These are phyloP conservation scores for Gracilaria domingensis DNA, from an alignment of 23 red algal species.

Conservation along the genomic window DNA sequence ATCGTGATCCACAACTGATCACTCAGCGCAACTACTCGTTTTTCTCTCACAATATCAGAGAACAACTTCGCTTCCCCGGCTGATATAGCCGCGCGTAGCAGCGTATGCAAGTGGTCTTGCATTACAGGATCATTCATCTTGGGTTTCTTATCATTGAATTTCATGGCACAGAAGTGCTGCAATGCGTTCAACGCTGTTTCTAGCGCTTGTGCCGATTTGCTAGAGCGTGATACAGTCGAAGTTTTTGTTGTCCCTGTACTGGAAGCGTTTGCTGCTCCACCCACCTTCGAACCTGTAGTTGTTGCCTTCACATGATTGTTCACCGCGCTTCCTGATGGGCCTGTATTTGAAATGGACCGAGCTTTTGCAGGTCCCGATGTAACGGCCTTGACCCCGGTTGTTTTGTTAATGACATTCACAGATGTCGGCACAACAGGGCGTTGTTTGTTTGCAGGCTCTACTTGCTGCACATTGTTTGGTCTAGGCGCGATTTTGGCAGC, in stretches of 20 bases:
- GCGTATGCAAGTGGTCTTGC: constrained; percentile 41
- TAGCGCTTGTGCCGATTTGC: constrained; percentile 16
- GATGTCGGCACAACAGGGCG: not conserved
- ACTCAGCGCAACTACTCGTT: constrained; percentile 32
- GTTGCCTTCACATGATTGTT: not conserved
- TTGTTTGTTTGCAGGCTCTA: not conserved
- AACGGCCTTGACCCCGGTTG: not conserved
- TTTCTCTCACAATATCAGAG: constrained; percentile 52
- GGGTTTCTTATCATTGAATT: constrained; percentile 69
- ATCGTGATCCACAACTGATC: constrained; percentile 45
- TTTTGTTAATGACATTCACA: not conserved
- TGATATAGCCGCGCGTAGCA: constrained; percentile 48
- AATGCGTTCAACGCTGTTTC: constrained; percentile 1
- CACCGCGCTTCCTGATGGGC: not conserved
- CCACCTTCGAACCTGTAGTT: not conserved
- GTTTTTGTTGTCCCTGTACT: constrained; percentile 4
- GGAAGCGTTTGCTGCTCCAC: not conserved
- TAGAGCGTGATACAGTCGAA: not conserved
- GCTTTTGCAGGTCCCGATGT: not conserved
- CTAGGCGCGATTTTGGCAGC: not conserved
- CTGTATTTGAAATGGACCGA: not conserved
- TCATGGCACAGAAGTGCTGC: constrained; percentile 40
- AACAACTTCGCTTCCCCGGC: constrained; percentile 50
- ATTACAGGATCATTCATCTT: constrained; percentile 42
- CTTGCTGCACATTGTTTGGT: not conserved